Conservation (phyloP, 345 rosid species). For the Melastoma malabathricum region DNA sequence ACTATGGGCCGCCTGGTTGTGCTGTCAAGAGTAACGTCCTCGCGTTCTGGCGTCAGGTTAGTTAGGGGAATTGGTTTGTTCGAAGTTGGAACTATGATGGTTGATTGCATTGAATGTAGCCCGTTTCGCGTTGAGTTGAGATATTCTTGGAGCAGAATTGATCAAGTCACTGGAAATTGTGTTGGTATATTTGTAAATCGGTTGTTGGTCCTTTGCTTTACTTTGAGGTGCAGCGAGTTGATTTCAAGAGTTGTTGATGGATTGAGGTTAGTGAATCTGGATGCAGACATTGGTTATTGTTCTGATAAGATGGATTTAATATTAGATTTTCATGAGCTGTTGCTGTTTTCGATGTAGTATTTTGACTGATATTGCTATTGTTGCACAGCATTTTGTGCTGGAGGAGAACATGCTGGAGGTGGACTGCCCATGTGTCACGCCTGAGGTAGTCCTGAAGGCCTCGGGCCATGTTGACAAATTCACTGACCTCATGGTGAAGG, state of each 20-base stretch:
- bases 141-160: too few relatives aligned
- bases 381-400: constrained; percentile 75
- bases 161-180: too few relatives aligned
- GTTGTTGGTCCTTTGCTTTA: too few relatives aligned
- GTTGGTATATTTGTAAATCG: too few relatives aligned
- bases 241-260: too few relatives aligned
- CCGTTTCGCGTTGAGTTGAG: too few relatives aligned
- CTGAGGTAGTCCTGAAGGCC: constrained; percentile 85
- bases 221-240: too few relatives aligned
- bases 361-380: neutral
- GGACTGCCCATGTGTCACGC: constrained; percentile 92
- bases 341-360: neutral
- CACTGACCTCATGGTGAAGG: constrained; percentile 97
- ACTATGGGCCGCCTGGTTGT: constrained; percentile 90
- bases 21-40: constrained; percentile 77
- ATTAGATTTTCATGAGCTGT: too few relatives aligned
- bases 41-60: constrained; percentile 90
- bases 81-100: neutral
- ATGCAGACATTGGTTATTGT: too few relatives aligned
- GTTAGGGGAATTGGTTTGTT: neutral
- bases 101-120: too few relatives aligned
- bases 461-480: constrained; percentile 97
- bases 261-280: too few relatives aligned
- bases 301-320: too few relatives aligned
- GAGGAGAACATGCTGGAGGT: constrained; percentile 96